Evolutionary conservation across 495 filamentous ascomycete species (phyloP), one percentile per base, ranked within the genome.

Genomic region (Penicillium flavigenum): DNA sequence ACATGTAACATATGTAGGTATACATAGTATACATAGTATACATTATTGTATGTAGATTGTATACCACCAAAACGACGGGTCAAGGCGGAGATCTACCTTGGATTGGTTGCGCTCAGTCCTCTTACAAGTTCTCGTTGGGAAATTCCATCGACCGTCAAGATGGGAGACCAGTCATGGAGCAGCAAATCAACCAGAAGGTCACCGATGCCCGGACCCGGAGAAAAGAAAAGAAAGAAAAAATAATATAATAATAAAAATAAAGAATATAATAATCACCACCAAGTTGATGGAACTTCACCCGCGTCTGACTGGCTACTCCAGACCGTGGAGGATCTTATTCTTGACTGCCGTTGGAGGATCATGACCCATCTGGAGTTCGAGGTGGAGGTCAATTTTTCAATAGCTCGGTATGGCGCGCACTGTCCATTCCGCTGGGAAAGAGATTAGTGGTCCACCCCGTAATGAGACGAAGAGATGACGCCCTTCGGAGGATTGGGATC

Each of bases 381-480:
- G 31, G 59, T 62, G 60, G 60, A 51, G 55, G 46, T 51, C 54
- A 39, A 50, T 44, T 53, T 60, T 61, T 58, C 60, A 62, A 62
- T 62, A 62, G 60, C 58, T 62, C 54, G 49, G 49, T 45, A 31
- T 53, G 43, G 39, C 9, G 45, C 36, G 60, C 55, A 47, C 47
- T 42, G 52, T 34, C 58, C 52, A 56, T 47, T 31, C 10, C 9
- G 2, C 29, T 10, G 9, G 29, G 4, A 38, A 9, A n/a, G 32
- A 36, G 32, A 36, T 36, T 36, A 36, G 11, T 38, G 5, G 34
- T 34, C 4, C 10, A 16, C 16, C 36, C 36, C 34, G 5, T 38
- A 16, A 31, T 31, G 29, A 11, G 11, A 29, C 26, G 14, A 16
- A 8, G 36, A 39, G n/a, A 39, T 39, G 36, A 39, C 36, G 36